Conservation (phyloP, 2,329 filamentous ascomycete genomes). For the Fusarium brachygibbosum region DNA sequence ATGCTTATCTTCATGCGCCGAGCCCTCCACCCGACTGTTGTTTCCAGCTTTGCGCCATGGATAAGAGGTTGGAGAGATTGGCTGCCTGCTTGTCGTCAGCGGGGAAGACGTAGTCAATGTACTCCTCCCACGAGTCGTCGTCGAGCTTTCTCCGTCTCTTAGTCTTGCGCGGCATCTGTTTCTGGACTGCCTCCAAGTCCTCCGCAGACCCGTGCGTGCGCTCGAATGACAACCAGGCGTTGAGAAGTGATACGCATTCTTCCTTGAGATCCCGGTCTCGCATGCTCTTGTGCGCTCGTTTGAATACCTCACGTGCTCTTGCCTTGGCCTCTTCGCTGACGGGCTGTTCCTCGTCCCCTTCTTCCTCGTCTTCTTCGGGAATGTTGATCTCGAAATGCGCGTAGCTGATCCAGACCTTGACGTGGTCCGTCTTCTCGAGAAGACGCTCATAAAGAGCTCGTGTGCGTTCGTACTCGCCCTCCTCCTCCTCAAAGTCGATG, state of each 20-base stretch:
- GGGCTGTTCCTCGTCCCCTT: conserved; percentile 72
- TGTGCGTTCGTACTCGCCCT: conserved; percentile 88
- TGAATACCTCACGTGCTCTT: conserved; percentile 85
- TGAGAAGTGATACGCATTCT: conserved; percentile 91
- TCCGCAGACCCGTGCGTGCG: conserved; percentile 80
- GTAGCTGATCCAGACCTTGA: conserved; percentile 99
- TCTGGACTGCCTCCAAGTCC: conserved; percentile 86
- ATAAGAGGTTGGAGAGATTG: conserved; percentile 85
- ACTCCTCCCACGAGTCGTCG: conserved; percentile 93
- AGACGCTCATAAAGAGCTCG: conserved; percentile 89
- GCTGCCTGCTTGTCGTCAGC: conserved; percentile 90
- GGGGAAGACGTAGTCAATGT: conserved; percentile 96
- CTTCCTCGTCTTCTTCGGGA: conserved; percentile 76
- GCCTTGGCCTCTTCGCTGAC: conserved; percentile 87
- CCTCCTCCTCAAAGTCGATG: conserved; percentile 98
- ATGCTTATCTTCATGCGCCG: conserved; percentile 41
- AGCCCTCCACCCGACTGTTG: conserved; percentile 66
- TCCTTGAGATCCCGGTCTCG: conserved; percentile 92
- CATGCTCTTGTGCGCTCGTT: conserved; percentile 86
- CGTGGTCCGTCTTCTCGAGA: conserved; percentile 94
- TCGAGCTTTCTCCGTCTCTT: conserved; percentile 94
- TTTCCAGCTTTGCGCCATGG: conserved; percentile 92
- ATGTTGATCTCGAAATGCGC: conserved; percentile 98
- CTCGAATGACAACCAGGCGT: conserved; percentile 94
- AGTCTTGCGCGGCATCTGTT: conserved; percentile 91